Percentiles rank a stretch among this genome's conserved stretches.
Evolutionary conservation across 1,284 basidiomycete species (phyloP).

Genomic region (Apiotrichum gracile): DNA sequence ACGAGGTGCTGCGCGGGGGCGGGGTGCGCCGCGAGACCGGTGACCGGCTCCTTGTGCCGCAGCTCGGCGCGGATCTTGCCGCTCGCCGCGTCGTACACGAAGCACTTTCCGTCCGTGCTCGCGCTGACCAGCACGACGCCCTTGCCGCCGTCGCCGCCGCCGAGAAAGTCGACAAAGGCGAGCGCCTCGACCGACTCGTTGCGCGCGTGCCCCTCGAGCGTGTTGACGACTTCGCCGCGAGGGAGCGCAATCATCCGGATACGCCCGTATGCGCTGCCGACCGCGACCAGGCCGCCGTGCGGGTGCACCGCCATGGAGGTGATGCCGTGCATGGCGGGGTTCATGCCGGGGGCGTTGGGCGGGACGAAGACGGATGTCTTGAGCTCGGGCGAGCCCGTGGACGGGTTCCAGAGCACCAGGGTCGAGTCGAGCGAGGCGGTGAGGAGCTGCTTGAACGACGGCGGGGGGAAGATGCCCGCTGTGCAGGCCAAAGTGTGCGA

Average conservation of each 20-base stretch:
- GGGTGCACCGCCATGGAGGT: constrained; percentile 80
- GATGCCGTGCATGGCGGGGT: constrained; percentile 59
- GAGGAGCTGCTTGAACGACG: constrained; percentile 71
- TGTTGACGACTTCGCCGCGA: constrained; percentile 65
- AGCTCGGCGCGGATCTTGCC: constrained; percentile 70
- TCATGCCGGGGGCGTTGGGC: constrained; percentile 55
- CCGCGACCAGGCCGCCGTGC: constrained; percentile 76
- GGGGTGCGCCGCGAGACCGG: constrained; percentile 67
- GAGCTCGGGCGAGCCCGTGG: constrained; percentile 59
- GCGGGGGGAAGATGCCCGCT: constrained; percentile 74
- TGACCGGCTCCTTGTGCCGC: constrained; percentile 65
- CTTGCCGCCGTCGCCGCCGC: constrained; percentile 51
- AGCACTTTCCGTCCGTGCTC: constrained; percentile 86
- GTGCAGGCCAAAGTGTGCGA: constrained; percentile 81
- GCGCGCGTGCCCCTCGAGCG: constrained; percentile 75
- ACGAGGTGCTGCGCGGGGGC: constrained; percentile 62
- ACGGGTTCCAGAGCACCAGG: constrained; percentile 89
- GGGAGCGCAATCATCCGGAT: constrained; percentile 78
- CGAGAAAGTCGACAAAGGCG: constrained; percentile 72
- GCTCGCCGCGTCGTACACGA: constrained; percentile 86
- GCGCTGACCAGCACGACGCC: constrained; percentile 72
- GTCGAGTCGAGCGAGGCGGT: constrained; percentile 78
- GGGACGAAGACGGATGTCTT: constrained; percentile 48
- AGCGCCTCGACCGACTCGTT: constrained; percentile 87
- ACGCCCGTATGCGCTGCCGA: constrained; percentile 76